Evolutionary conservation across 2,329 filamentous ascomycete species (phyloP).

Genomic region (Pestalotiopsis sp.): DNA sequence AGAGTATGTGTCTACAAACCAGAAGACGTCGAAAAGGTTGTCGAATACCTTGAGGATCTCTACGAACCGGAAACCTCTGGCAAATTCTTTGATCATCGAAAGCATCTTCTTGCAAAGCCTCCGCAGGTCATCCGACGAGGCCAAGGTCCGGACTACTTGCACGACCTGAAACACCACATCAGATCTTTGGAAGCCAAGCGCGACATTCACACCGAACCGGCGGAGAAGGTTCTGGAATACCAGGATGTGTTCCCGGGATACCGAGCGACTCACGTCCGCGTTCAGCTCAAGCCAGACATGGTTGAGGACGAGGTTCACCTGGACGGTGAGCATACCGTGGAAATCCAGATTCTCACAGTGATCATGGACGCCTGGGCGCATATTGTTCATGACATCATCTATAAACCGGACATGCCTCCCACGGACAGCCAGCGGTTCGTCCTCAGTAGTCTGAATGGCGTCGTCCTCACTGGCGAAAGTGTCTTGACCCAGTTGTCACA

Average conservation of each 20-base stretch:
- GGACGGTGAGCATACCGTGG: not conserved
- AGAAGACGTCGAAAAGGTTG: constrained; percentile 14
- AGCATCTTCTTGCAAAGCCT: not conserved
- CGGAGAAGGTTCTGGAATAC: not conserved
- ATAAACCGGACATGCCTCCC: not conserved
- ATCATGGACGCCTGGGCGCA: not conserved
- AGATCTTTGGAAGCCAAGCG: not conserved
- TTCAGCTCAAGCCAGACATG: not conserved
- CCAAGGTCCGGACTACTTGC: not conserved
- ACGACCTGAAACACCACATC: not conserved
- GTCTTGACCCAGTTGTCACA: not conserved
- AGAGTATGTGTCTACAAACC: constrained; percentile 17
- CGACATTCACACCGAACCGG: not conserved
- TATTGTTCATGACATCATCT: not conserved
- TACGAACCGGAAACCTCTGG: not conserved
- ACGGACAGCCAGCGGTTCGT: not conserved
- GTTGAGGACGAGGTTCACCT: not conserved
- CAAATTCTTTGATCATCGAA: not conserved
- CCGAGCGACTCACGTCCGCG: not conserved
- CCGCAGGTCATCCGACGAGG: not conserved
- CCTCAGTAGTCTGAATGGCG: not conserved
- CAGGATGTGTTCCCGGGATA: not conserved
- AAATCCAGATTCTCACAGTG: not conserved
- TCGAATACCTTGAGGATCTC: constrained; percentile 12
- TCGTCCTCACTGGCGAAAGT: not conserved